These are phyloP conservation scores for Chloroidium sp. DNA, from an alignment of 163 green algal genomes.

Conservation along the genomic window DNA sequence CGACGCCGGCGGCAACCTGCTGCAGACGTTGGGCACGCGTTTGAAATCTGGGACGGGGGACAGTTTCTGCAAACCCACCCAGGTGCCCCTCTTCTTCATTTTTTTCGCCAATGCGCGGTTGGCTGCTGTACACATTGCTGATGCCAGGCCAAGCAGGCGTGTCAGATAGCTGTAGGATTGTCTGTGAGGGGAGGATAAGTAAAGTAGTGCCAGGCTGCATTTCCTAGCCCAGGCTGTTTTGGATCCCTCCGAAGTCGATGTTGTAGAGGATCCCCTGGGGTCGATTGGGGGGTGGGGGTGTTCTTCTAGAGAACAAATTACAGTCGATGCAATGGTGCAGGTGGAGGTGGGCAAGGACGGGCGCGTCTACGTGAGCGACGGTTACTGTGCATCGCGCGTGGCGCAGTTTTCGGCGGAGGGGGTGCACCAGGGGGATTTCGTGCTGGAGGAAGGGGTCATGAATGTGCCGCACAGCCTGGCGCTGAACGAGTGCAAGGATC, in stretches of 20 bases:
- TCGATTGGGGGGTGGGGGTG: slow-evolving; percentile 5
- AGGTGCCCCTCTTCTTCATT: slow-evolving; percentile 20
- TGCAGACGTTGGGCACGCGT: slow-evolving; percentile 41
- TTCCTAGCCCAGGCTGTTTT: background rate
- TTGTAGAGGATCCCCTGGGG: background rate
- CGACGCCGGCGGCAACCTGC: slow-evolving; percentile 23
- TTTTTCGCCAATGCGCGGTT: too few species aligned
- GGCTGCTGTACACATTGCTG: too few species aligned
- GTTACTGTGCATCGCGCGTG: slow-evolving; percentile 82
- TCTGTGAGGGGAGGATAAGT: background rate
- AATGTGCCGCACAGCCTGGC: slow-evolving; percentile 55
- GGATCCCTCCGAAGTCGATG: background rate
- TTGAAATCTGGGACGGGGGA: slow-evolving; percentile 25
- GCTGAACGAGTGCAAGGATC: slow-evolving; percentile 62
- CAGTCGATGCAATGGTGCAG: slow-evolving; percentile 14
- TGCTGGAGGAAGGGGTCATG: slow-evolving; percentile 10
- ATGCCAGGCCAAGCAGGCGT: too few species aligned
- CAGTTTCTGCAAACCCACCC: slow-evolving; percentile 66
- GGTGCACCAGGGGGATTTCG: slow-evolving; percentile 20
- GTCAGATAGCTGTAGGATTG: background rate
- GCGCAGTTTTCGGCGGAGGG: slow-evolving; percentile 43
- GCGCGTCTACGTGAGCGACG: slow-evolving; percentile 68
- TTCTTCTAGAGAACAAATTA: background rate
- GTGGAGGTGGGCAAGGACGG: slow-evolving; percentile 55
- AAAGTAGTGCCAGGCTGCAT: background rate